A percentile compares a stretch with the other conserved stretches of the same genome.
These are phyloP conservation scores for Dittrichia graveolens DNA, from an alignment of 129 eudicot species.

Conservation along the genomic window DNA sequence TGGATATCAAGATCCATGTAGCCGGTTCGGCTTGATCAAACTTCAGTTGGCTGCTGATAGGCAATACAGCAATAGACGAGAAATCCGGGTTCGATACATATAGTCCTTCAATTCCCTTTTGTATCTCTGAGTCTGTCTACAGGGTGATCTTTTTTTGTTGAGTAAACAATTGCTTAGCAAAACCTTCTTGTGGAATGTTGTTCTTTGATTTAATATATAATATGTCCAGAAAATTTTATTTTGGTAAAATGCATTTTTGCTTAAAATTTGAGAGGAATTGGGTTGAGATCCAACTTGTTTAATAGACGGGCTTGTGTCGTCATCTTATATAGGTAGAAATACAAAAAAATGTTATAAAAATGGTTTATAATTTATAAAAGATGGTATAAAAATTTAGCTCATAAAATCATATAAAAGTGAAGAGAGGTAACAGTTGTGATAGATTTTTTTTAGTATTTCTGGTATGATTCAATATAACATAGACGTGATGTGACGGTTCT, in stretches of 20 bases:
- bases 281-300: background rate
- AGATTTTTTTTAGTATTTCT: no score
- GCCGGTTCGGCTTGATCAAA: conserved; percentile 3
- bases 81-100: conserved; percentile 26
- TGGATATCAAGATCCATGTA: conserved; percentile 22
- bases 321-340: no score
- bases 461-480: no score
- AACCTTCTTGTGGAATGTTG: conserved; percentile 22
- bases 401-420: no score
- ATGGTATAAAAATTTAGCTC: no score
- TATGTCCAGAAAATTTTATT: conserved; percentile 10
- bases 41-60: conserved; percentile 31
- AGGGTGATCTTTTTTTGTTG: conserved; percentile 29
- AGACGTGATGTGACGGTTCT: no score
- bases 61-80: conserved; percentile 16
- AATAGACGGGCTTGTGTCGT: no score
- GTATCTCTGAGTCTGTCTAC: background rate
- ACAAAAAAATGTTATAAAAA: no score
- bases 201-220: background rate
- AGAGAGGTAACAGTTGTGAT: no score
- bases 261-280: conserved; percentile 19
- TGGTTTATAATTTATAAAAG: no score
- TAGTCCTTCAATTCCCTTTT: conserved; percentile 3
- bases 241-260: background rate
- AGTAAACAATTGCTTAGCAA: conserved; percentile 33